Conservation (phyloP, 2,329 filamentous ascomycete species). For the Decorospora gaudefroyi region DNA sequence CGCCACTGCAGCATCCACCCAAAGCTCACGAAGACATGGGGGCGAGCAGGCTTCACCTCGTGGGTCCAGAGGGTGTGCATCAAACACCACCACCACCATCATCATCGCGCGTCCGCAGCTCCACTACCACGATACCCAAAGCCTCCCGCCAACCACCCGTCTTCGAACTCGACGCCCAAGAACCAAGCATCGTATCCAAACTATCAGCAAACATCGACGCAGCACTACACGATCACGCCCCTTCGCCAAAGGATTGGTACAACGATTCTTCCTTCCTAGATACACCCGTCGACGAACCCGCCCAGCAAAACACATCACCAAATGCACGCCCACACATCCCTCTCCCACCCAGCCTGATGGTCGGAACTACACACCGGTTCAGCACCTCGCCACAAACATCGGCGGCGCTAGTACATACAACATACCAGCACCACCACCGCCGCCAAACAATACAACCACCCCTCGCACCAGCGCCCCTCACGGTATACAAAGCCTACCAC, state of each 20-base stretch:
- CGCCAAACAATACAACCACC: constrained; percentile 16
- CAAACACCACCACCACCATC: background rate
- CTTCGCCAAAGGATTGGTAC: background rate
- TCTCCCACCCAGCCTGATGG: constrained; percentile 30
- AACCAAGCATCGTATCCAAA: constrained; percentile 22
- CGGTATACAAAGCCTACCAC: constrained; percentile 31
- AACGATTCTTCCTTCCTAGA: background rate
- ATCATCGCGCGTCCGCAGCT: background rate
- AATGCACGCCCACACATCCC: background rate
- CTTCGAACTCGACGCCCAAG: constrained; percentile 22
- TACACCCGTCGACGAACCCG: too few relatives aligned
- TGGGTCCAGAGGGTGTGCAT: constrained; percentile 10
- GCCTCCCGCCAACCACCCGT: background rate
- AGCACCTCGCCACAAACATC: background rate
- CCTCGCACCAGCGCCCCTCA: constrained; percentile 7
- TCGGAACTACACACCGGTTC: constrained; percentile 15
- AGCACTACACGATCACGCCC: too few relatives aligned
- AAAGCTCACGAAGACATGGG: background rate
- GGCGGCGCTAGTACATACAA: too few relatives aligned
- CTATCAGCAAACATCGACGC: constrained; percentile 25
- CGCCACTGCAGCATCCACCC: background rate
- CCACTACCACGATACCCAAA: background rate
- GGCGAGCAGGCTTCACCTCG: constrained; percentile 3
- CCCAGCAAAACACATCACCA: too few relatives aligned
- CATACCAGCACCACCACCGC: constrained; percentile 1